A percentile compares a stretch with the other conserved stretches of the same genome.
Evolutionary conservation across 805 yeast species (phyloP).

Genomic region (Saccharomycopsis lassenensis): DNA sequence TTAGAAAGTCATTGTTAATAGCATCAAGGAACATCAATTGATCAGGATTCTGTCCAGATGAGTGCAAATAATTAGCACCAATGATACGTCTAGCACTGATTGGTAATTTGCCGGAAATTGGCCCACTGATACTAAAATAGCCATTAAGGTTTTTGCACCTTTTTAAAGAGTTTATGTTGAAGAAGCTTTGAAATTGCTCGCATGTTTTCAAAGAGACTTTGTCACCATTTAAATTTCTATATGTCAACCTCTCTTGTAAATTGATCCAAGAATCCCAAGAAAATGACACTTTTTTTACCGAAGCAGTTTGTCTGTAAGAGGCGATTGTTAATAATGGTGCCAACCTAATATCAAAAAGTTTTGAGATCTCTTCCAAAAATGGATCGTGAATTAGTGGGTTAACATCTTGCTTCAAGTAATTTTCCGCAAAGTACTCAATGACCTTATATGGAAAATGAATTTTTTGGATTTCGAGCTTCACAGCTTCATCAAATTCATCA

Average conservation of each 20-base stretch:
- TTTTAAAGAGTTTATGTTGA: neutral
- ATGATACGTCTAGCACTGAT: conserved; percentile 4
- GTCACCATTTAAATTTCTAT: too few relatives aligned
- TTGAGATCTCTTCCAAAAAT: neutral
- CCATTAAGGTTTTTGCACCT: conserved; percentile 3
- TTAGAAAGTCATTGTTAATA: neutral
- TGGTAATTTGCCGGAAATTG: conserved; percentile 1
- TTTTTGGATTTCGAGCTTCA: too few relatives aligned
- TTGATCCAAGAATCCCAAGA: conserved; percentile 8
- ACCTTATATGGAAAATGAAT: neutral
- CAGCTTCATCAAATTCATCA: too few relatives aligned
- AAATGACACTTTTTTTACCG: conserved; percentile 1
- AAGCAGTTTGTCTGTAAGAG: conserved; percentile 2
- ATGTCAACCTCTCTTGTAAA: neutral
- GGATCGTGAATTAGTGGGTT: neutral
- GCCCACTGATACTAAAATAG: conserved; percentile 1
- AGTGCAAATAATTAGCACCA: conserved; percentile 6
- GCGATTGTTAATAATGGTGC: conserved; percentile 4
- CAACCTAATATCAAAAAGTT: conserved; percentile 4
- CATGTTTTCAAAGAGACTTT: too few relatives aligned
- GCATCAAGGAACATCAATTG: conserved; percentile 4
- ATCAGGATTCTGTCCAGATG: conserved; percentile 1
- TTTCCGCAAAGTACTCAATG: neutral
- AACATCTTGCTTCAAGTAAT: neutral
- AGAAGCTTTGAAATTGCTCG: neutral